phyloP scores from a whole-genome alignment of 208 protist genomes.

The Polymyxa betae region DNA sequence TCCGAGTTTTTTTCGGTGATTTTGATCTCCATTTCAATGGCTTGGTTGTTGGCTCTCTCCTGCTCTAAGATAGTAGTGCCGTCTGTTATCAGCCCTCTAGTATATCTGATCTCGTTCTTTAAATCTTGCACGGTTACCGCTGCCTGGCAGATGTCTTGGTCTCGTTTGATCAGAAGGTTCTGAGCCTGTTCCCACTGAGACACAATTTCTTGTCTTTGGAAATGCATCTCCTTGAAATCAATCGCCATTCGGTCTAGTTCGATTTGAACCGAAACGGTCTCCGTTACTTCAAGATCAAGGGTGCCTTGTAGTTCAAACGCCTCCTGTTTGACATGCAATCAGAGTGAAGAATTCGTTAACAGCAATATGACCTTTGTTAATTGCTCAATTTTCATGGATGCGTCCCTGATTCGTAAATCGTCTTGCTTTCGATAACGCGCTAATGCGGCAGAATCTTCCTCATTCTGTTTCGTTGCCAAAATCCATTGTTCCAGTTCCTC shows the following conservation, averaged over 20 bases:
- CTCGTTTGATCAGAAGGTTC: not conserved
- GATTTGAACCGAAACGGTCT: slow-evolving; percentile 52
- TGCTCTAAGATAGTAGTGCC: slow-evolving; percentile 17
- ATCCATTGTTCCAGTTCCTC: slow-evolving; percentile 58
- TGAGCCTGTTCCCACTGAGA: slow-evolving; percentile 43
- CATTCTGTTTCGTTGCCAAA: slow-evolving; percentile 54
- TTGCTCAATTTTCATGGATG: slow-evolving; percentile 7
- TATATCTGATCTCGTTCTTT: not conserved
- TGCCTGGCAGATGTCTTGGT: slow-evolving; percentile 50
- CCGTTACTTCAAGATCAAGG: slow-evolving; percentile 39
- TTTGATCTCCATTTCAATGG: slow-evolving; percentile 6
- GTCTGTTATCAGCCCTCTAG: not conserved
- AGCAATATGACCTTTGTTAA: not conserved
- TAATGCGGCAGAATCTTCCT: slow-evolving; percentile 38
- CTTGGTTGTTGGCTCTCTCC: slow-evolving; percentile 51
- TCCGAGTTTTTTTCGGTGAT: slow-evolving; percentile 17
- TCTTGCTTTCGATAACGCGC: slow-evolving; percentile 8
- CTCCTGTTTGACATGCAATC: not conserved
- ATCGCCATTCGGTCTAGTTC: slow-evolving; percentile 48
- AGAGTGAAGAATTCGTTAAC: not conserved
- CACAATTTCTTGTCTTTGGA: slow-evolving; percentile 47
- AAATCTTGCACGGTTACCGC: not conserved
- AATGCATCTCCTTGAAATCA: slow-evolving; percentile 34
- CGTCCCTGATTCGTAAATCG: not conserved
- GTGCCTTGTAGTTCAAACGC: not conserved